Percentiles rank a stretch among this genome's conserved stretches.
Evolutionary conservation across 2,329 filamentous ascomycete species (phyloP).

Genomic region (Colletotrichum tamarilloi): DNA sequence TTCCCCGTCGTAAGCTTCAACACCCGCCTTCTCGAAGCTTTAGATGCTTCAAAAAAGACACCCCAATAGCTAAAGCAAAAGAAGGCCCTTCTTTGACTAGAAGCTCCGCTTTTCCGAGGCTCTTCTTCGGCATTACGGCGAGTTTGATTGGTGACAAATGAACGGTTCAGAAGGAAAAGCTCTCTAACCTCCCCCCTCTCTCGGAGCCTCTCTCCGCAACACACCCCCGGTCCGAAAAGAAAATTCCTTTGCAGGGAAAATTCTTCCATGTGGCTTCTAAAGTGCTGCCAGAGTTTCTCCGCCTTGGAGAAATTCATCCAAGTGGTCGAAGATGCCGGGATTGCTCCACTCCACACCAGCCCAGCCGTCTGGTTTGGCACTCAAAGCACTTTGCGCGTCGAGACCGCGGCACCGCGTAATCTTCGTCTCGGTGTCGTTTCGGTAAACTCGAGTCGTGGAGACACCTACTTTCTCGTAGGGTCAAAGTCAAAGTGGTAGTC

Average conservation of each 20-base stretch:
- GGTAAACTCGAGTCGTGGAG: constrained; percentile 9
- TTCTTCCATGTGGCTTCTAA: constrained; percentile 3
- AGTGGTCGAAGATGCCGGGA: not conserved
- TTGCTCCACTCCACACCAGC: not conserved
- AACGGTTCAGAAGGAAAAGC: not conserved
- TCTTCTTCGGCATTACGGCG: constrained; percentile 20
- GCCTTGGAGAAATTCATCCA: not conserved
- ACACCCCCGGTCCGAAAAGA: not conserved
- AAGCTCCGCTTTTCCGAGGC: not conserved
- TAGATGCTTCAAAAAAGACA: not conserved
- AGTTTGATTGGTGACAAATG: not conserved
- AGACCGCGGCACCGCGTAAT: not conserved
- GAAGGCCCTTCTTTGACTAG: not conserved
- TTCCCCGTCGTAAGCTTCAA: not conserved
- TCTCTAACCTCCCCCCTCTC: not conserved
- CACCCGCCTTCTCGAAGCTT: not conserved
- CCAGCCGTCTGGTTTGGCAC: not conserved
- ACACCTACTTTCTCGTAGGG: not conserved
- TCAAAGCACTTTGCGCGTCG: not conserved
- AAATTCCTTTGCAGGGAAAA: constrained; percentile 11
- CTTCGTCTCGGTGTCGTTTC: constrained; percentile 11
- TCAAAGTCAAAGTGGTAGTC: not conserved
- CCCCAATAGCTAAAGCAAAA: not conserved
- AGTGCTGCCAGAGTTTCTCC: not conserved
- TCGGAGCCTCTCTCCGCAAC: not conserved